Base-by-base conservation (phyloP, 176 grass and related monocot genomes). In the Hordeum marinum region DNA sequence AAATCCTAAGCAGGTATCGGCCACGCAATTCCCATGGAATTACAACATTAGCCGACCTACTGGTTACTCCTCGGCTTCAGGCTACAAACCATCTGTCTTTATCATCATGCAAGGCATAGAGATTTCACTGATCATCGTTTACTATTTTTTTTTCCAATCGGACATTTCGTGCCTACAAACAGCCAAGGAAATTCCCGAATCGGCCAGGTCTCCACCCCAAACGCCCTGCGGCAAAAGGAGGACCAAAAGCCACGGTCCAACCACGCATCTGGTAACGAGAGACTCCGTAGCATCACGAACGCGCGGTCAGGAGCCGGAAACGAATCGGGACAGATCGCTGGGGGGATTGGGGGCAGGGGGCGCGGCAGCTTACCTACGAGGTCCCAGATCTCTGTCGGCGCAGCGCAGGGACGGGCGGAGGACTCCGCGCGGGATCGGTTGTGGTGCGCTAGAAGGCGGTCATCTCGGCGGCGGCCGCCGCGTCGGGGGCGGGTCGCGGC, bases 371-470 rank as follows among this genome's bases (percentile, higher is more conserved):
- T 77, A 90, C 83, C 78, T 1, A 77, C 1, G 35, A 71, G 20
- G 41, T 2, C 24, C 34, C 24, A 55, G 79, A 86, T 82, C 88
- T 55, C 79, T 72, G 72, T 50, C 42, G 15, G 25, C 72, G 71
- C 63, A 20, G 42, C 3, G 36, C 14, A 76, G 26, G 34, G 11
- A 4, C 8, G 68, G 69, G 12, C 8, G 2, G 5, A 9, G 6
- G 36, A 15, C 7, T 15, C 65, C 18, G 9, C 17, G 11, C 71
- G 11, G 63, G 50, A 54, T 64, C 31, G 14, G 3, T 41, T 21
- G 4, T 11, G 13, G 41, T 18, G 6, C 0, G 11, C 27, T n/a
- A 10, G 32, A 21, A 43, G 40, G 42, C 57, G 72, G 4, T 57
- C 71, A 85, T 89, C 23, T 10, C 78, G 21, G 27, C 63, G 40